Base-by-base conservation (phyloP, 345 rosid species). In the Brassica nigra region DNA sequence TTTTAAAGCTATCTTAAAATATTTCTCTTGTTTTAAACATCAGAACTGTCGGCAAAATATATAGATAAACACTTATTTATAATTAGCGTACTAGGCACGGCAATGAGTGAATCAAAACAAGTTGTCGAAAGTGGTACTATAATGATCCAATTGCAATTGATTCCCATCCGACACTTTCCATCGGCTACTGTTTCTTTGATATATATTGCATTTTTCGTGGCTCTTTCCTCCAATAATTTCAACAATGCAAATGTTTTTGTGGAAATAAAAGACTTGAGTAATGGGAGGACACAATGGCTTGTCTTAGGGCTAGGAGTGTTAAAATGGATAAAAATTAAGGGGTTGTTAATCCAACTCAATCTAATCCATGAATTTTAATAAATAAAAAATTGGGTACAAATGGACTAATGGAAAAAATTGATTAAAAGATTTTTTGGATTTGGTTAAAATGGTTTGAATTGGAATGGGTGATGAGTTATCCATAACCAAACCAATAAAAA, bases 161-260 rank as follows among this genome's bases (percentile, higher is more conserved):
- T 61, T 61, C 14, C 65, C 4, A 27, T 1, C 7, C 12, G 15
- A 28, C 33, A 61, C 14, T 11, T 61, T 28, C 65, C 15, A 14
- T 20, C 31, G 14, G 30, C 30, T 58, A 58, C 30, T 20, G 62
- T 23, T 10, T 59, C 63, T 59, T 23, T 4, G 14, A 10, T 59
- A 23, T 59, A 10, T 59, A 23, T 59, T 9, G 29, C 31, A 23
- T 23, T 23, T 11, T 9, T 18, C 63, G 63, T 27, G 15, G 15
- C 34, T 61, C 34, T 61, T 61, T 61, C 65, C 30, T 6, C 62
- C 58, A 61, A 58, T 59, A 59, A 59, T 59, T 59, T 59, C 63
- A 59, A 59, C n/a, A 9, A 10, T 59, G 52, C 52, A 42, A 42
- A 42, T 42, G 52, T 42, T 42, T 42, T 42, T 42, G 52, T 11